These are phyloP conservation scores for Ophiostoma tasmaniense DNA, from an alignment of 2,329 filamentous ascomycete species.

Conservation along the genomic window DNA sequence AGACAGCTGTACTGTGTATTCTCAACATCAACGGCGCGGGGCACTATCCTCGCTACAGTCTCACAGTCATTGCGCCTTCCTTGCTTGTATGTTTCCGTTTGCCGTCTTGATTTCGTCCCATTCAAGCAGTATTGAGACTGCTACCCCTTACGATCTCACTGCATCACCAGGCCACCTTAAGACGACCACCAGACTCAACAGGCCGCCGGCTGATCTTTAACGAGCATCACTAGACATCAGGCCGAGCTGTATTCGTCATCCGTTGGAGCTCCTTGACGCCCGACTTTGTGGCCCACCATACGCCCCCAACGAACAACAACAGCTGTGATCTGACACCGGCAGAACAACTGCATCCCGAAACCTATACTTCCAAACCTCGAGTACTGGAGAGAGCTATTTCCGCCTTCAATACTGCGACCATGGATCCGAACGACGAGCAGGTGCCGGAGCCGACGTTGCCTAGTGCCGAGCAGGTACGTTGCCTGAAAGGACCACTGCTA, in stretches of 20 bases:
- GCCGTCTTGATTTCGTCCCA: not conserved
- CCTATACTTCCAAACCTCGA: not conserved
- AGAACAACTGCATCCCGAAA: not conserved
- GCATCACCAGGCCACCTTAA: not conserved
- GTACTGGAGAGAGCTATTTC: not conserved
- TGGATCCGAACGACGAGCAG: slow-evolving; percentile 41
- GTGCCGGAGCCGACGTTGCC: slow-evolving; percentile 24
- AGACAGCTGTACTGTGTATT: not conserved
- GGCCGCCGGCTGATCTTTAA: not conserved
- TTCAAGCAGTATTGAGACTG: not conserved
- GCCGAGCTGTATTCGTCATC: not conserved
- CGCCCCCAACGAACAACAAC: not conserved
- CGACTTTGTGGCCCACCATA: not conserved
- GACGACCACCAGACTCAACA: not conserved
- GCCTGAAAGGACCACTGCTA: not conserved
- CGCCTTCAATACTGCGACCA: slow-evolving; percentile 16
- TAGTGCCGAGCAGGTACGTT: slow-evolving; percentile 22
- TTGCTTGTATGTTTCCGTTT: not conserved
- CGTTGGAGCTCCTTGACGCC: not conserved
- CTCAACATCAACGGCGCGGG: not conserved
- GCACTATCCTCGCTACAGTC: not conserved
- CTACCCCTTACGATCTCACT: not conserved
- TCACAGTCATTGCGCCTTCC: not conserved
- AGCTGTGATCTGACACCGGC: not conserved
- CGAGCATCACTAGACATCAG: not conserved